Evolutionary conservation across 225 moss, liverwort and hornwort genomes (phyloP).

Genomic region (Neckera pumila): DNA sequence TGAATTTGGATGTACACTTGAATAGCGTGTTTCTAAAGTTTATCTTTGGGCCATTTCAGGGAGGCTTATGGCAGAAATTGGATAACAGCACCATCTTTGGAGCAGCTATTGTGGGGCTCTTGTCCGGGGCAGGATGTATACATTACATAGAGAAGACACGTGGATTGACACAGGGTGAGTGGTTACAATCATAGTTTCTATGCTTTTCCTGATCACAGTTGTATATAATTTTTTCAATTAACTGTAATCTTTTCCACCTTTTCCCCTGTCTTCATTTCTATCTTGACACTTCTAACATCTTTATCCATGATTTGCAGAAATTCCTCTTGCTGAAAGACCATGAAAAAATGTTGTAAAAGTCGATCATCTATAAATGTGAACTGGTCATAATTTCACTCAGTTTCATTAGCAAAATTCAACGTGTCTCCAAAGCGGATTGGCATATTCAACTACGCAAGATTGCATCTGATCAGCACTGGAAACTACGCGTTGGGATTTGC

Average conservation of each 20-base stretch:
- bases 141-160: conserved; percentile 5
- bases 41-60: not conserved
- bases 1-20: not conserved
- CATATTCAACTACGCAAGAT: not conserved
- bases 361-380: not conserved
- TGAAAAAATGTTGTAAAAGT: not conserved
- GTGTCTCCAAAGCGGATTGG: not conserved
- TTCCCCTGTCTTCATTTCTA: not conserved
- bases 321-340: conserved; percentile 20
- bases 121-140: conserved; percentile 44
- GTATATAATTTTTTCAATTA: not conserved
- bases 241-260: not conserved
- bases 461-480: not conserved
- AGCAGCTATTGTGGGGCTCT: conserved; percentile 27
- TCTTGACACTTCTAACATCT: not conserved
- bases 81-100: conserved; percentile 51
- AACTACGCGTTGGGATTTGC: not conserved
- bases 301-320: conserved; percentile 15
- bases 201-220: not conserved
- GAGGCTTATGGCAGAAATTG: conserved; percentile 27
- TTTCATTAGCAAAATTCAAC: not conserved
- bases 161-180: conserved; percentile 23
- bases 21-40: not conserved
- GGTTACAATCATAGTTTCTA: not conserved
- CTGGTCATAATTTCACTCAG: not conserved